Evolutionary conservation across 2,329 filamentous ascomycete species (phyloP).

Genomic region (Penicillium rolfsii): DNA sequence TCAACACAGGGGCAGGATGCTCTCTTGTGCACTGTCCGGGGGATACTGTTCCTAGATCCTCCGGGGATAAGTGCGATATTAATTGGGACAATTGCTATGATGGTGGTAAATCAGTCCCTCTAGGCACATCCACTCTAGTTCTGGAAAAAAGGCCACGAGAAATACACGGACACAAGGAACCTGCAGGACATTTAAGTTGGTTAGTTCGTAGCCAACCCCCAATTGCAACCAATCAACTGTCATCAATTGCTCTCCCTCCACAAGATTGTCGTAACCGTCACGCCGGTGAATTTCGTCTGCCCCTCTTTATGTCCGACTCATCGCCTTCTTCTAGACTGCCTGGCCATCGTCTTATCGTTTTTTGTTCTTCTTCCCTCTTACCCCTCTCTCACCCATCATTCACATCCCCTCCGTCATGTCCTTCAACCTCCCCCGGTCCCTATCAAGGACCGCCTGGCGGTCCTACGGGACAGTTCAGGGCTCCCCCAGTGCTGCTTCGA

Average conservation of each 20-base stretch:
- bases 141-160: not conserved
- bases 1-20: not conserved
- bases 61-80: not conserved
- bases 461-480: constrained; percentile 48
- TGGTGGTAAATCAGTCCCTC: not conserved
- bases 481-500: constrained; percentile 36
- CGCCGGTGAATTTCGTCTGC: constrained; percentile 21
- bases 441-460: constrained; percentile 34
- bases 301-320: constrained; percentile 1
- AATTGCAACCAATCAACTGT: too few species aligned
- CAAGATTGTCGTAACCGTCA: constrained; percentile 19
- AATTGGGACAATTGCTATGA: not conserved
- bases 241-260: not conserved
- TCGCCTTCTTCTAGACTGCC: not conserved
- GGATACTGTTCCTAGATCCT: not conserved
- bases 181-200: constrained; percentile 6
- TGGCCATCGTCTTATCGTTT: not conserved
- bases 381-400: not conserved
- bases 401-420: constrained; percentile 29
- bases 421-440: constrained; percentile 33
- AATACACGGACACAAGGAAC: not conserved
- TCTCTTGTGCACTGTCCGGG: not conserved
- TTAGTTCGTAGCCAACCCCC: too few species aligned
- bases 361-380: not conserved
- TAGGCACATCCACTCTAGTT: not conserved